Percentiles rank a stretch among this genome's conserved stretches.
Evolutionary conservation across 176 grass and related monocot genomes (phyloP).

Genomic region (Triticum monococcum): DNA sequence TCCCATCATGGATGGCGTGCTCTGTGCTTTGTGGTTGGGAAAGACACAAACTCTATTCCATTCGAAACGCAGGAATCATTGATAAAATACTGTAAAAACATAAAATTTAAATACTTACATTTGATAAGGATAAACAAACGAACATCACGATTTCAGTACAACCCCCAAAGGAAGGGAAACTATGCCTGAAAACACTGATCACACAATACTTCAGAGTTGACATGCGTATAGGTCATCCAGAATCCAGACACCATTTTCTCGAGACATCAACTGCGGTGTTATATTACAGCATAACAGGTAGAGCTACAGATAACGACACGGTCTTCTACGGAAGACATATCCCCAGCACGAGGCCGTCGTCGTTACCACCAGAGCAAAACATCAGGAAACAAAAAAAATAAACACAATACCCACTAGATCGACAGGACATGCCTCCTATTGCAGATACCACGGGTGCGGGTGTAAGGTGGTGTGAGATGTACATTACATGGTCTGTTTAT

Average conservation of each 20-base stretch:
- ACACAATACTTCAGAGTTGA: background rate
- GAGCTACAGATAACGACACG: slow-evolving; percentile 5
- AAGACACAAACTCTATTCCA: too few relatives aligned
- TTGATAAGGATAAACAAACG: background rate
- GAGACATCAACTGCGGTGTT: slow-evolving; percentile 9
- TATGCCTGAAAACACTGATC: background rate
- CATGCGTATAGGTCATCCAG: background rate
- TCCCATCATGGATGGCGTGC: too few relatives aligned
- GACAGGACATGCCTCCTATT: slow-evolving; percentile 33
- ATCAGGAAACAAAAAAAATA: slow-evolving; percentile 22
- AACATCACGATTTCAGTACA: background rate
- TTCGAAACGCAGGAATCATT: too few relatives aligned
- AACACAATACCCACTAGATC: slow-evolving; percentile 34
- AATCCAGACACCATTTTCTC: slow-evolving; percentile 17
- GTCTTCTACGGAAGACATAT: slow-evolving; percentile 26
- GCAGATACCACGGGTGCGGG: slow-evolving; percentile 6
- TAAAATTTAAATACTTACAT: too few relatives aligned
- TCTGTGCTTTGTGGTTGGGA: too few relatives aligned
- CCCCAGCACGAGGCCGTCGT: background rate
- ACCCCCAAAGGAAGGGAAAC: background rate
- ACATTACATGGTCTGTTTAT: slow-evolving; percentile 33
- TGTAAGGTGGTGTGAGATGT: slow-evolving; percentile 38
- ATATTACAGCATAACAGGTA: slow-evolving; percentile 44
- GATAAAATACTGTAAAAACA: too few relatives aligned
- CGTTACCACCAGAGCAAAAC: slow-evolving; percentile 17